Evolutionary conservation across 2,329 filamentous ascomycete species (phyloP).

Genomic region (Hirsutella rhossiliensis): DNA sequence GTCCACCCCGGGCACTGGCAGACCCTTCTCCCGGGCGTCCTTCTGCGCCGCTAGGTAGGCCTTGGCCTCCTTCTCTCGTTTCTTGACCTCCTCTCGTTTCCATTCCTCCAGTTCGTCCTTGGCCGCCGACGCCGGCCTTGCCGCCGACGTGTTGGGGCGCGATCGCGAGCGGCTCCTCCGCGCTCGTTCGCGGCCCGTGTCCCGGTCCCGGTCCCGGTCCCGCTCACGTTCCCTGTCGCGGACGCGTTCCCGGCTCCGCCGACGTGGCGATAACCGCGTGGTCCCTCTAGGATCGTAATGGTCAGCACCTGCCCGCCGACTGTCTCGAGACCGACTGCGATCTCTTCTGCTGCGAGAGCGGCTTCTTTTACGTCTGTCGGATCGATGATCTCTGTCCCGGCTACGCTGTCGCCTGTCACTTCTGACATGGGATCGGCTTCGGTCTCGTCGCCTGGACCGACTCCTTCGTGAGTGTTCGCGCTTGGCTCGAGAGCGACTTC

Average conservation of each 20-base stretch:
- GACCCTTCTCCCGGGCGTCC: slow-evolving; percentile 46
- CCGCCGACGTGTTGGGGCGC: slow-evolving; percentile 20
- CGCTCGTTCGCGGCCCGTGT: slow-evolving; percentile 13
- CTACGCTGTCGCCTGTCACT: slow-evolving; percentile 11
- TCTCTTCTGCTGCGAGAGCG: slow-evolving; percentile 13
- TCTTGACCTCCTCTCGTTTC: slow-evolving; percentile 50
- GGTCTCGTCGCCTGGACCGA: slow-evolving; percentile 21
- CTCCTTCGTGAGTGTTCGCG: slow-evolving; percentile 22
- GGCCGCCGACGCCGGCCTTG: slow-evolving; percentile 25
- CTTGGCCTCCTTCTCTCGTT: slow-evolving; percentile 51
- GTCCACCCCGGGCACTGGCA: slow-evolving; percentile 46
- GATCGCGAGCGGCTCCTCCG: slow-evolving; percentile 34
- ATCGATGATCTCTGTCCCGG: slow-evolving; percentile 11
- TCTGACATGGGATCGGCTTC: slow-evolving; percentile 23
- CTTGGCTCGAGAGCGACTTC: slow-evolving; percentile 21
- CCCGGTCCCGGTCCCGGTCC: slow-evolving; percentile 8
- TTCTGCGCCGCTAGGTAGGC: slow-evolving; percentile 50
- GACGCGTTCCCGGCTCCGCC: slow-evolving; percentile 14
- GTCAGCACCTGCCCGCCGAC: slow-evolving; percentile 8
- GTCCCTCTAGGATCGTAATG: slow-evolving; percentile 9
- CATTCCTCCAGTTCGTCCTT: slow-evolving; percentile 41
- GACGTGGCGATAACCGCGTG: slow-evolving; percentile 10
- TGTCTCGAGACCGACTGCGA: slow-evolving; percentile 11
- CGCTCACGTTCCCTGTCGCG: slow-evolving; percentile 11
- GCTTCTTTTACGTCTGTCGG: slow-evolving; percentile 18